Evolutionary conservation across 306 rosid genomes (phyloP).

Genomic region (Trifolium repens): DNA sequence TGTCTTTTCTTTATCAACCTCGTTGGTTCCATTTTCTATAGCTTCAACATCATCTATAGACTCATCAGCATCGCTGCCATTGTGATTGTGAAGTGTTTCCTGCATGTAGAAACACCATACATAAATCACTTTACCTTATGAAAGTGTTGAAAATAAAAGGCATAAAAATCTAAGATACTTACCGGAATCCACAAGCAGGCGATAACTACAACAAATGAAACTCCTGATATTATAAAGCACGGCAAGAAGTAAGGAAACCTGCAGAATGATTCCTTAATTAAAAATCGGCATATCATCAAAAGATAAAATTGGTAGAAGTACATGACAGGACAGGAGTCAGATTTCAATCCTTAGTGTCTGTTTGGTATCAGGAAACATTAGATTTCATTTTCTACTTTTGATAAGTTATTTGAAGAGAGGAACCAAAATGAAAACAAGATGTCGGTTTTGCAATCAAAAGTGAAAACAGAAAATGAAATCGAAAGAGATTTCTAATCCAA

Average conservation of each 20-base stretch:
- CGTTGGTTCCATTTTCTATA: slow-evolving; percentile 51
- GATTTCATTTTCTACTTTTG: background rate
- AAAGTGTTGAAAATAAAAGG: background rate
- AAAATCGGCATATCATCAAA: background rate
- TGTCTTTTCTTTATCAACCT: slow-evolving; percentile 31
- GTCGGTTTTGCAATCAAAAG: too few species aligned
- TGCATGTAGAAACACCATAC: slow-evolving; percentile 29
- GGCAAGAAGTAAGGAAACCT: slow-evolving; percentile 59
- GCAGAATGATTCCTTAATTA: slow-evolving; percentile 18
- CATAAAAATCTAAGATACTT: slow-evolving; percentile 5
- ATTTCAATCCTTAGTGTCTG: background rate
- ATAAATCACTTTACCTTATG: background rate
- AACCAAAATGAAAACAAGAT: too few species aligned
- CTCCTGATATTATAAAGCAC: slow-evolving; percentile 43
- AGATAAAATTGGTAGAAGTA: background rate
- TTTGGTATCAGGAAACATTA: background rate
- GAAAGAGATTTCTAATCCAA: too few species aligned
- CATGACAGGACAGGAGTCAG: background rate
- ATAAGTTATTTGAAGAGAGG: background rate
- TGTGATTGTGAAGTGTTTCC: slow-evolving; percentile 85
- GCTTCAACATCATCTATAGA: slow-evolving; percentile 48
- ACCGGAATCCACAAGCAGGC: slow-evolving; percentile 60
- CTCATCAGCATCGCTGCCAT: slow-evolving; percentile 8
- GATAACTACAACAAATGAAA: slow-evolving; percentile 36
- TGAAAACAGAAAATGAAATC: too few species aligned